These are phyloP conservation scores for Paramecium caudatum DNA, from an alignment of 73 alveolate genomes.

Conservation along the genomic window DNA sequence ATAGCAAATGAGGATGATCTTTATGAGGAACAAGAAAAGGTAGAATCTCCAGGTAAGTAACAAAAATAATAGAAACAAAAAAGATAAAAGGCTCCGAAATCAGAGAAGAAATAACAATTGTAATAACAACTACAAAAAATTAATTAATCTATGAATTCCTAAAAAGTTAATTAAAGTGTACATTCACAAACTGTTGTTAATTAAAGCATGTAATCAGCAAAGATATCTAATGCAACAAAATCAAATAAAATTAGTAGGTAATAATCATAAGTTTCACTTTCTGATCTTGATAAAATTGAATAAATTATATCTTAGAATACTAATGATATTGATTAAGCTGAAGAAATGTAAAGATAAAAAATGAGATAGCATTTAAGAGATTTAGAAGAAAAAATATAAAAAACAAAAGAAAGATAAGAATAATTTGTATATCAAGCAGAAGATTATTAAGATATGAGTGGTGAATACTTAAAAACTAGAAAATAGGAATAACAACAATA, in stretches of 20 bases:
- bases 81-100: not conserved
- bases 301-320: not conserved
- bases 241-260: slow-evolving; percentile 29
- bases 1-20: not conserved
- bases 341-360: slow-evolving; percentile 8
- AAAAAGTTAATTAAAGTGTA: too few species aligned
- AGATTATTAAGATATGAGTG: slow-evolving; percentile 44
- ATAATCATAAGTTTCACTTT: not conserved
- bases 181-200: not conserved
- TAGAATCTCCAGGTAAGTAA: not conserved
- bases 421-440: slow-evolving; percentile 13
- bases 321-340: slow-evolving; percentile 32
- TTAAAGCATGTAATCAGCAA: not conserved
- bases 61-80: not conserved
- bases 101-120: not conserved
- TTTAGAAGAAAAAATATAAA: slow-evolving; percentile 21
- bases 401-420: slow-evolving; percentile 6
- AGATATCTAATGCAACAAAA: not conserved
- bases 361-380: slow-evolving; percentile 28
- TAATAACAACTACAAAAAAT: too few species aligned
- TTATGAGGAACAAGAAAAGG: not conserved
- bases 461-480: slow-evolving; percentile 8
- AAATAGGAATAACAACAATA: not conserved
- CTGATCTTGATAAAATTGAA: slow-evolving; percentile 24
- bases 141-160: too few species aligned